Conservation (phyloP, 306 rosid genomes). For the Vicia villosa region DNA sequence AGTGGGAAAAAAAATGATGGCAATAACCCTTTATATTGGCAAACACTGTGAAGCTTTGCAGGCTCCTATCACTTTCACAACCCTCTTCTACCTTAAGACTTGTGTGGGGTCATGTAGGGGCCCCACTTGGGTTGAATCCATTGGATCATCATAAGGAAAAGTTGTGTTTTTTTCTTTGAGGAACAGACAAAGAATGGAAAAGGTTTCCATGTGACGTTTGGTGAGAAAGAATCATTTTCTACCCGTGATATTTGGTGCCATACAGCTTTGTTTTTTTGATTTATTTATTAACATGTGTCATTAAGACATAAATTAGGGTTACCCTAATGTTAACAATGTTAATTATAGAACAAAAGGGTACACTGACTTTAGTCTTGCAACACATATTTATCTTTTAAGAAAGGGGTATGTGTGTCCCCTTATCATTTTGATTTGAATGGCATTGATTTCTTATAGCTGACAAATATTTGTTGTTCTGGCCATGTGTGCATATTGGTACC, state of each 20-base stretch:
- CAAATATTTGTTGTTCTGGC: slow-evolving; percentile 6
- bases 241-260: slow-evolving; percentile 56
- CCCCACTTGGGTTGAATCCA: slow-evolving; percentile 45
- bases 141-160: slow-evolving; percentile 44
- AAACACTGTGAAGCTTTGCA: slow-evolving; percentile 37
- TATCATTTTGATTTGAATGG: slow-evolving; percentile 1
- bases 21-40: slow-evolving; percentile 39
- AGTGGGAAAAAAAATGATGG: slow-evolving; percentile 53
- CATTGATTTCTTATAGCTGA: not conserved
- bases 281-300: too few relatives aligned
- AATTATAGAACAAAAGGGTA: slow-evolving; percentile 25
- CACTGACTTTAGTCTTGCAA: slow-evolving; percentile 7
- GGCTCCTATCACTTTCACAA: slow-evolving; percentile 23
- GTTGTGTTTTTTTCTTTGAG: slow-evolving; percentile 49
- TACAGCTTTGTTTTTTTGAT: slow-evolving; percentile 45
- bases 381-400: not conserved
- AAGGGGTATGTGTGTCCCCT: not conserved
- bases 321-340: slow-evolving; percentile 24
- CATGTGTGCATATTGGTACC: not conserved
- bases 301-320: not conserved
- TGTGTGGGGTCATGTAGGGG: slow-evolving; percentile 43
- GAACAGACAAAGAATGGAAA: slow-evolving; percentile 53
- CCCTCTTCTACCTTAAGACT: slow-evolving; percentile 21
- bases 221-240: slow-evolving; percentile 39
- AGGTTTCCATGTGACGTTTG: slow-evolving; percentile 52